Evolutionary conservation across 2,329 filamentous ascomycete genomes (phyloP).

Genomic region (Hypoxylon sp.): DNA sequence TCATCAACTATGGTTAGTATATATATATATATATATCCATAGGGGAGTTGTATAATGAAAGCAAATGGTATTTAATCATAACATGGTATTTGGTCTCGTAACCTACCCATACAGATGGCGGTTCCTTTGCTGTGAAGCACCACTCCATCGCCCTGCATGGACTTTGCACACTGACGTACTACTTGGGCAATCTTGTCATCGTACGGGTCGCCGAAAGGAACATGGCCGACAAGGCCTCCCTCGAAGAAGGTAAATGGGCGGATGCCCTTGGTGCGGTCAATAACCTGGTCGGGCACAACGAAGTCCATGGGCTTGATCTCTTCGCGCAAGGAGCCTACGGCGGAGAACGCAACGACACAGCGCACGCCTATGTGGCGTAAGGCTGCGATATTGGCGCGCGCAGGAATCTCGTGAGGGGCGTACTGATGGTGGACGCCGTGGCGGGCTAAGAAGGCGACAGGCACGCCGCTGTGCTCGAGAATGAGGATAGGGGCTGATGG

Average conservation of each 20-base stretch:
- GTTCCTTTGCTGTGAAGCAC: conserved; percentile 87
- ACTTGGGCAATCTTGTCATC: conserved; percentile 83
- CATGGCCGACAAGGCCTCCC: conserved; percentile 90
- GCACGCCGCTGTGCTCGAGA: conserved; percentile 85
- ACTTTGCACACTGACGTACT: conserved; percentile 80
- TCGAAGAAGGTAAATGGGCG: conserved; percentile 97
- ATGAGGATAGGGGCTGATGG: conserved; percentile 85
- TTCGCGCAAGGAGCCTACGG: conserved; percentile 92
- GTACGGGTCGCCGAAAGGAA: conserved; percentile 96
- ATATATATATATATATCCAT: conserved; percentile 3
- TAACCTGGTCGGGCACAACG: conserved; percentile 94
- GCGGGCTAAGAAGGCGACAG: conserved; percentile 93
- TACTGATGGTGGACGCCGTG: conserved; percentile 91
- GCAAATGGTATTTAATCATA: background rate
- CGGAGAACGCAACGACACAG: conserved; percentile 93
- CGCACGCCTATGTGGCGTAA: conserved; percentile 90
- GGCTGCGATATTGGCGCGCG: conserved; percentile 98
- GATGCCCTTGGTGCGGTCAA: conserved; percentile 96
- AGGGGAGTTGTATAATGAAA: background rate
- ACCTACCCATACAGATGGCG: conserved; percentile 90
- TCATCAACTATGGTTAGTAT: conserved; percentile 18
- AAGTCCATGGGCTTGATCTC: conserved; percentile 97
- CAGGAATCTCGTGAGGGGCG: conserved; percentile 94
- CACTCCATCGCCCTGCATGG: conserved; percentile 86
- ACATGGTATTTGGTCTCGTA: conserved; percentile 42